Conservation (phyloP, 2,329 filamentous ascomycete species). For the Chaetomium olivaceum region DNA sequence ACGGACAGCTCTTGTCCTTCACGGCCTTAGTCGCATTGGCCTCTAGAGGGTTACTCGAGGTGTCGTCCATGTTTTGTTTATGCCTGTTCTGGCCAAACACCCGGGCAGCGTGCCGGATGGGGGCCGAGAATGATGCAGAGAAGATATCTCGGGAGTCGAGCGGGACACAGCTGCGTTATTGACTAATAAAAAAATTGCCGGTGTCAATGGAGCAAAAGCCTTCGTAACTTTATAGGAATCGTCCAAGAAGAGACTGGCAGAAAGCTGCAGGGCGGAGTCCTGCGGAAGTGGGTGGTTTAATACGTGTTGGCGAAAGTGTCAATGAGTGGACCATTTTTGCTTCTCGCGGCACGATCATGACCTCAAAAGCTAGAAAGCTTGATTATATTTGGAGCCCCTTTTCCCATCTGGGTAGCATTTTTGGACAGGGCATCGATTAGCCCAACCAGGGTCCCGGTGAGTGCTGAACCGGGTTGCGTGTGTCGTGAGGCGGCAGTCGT, state of each 20-base stretch:
- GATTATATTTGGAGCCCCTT: constrained; percentile 23
- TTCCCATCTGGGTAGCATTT: constrained; percentile 24
- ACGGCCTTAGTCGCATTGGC: constrained; percentile 50
- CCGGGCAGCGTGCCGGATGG: neutral
- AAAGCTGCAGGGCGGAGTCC: neutral
- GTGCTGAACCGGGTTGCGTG: constrained; percentile 4
- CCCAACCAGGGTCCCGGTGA: constrained; percentile 20
- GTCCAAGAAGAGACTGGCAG: neutral
- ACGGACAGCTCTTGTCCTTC: constrained; percentile 88
- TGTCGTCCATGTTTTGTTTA: constrained; percentile 34
- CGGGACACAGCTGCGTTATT: neutral
- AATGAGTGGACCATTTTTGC: constrained; percentile 23
- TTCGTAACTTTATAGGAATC: neutral
- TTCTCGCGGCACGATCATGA: constrained; percentile 22
- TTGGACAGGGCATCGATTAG: constrained; percentile 22
- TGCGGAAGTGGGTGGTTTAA: constrained; percentile 5
- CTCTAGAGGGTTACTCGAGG: constrained; percentile 41
- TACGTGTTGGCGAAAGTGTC: constrained; percentile 10
- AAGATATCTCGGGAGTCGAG: neutral
- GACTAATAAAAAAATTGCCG: constrained; percentile 20
- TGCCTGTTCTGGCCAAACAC: neutral
- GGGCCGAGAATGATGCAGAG: neutral
- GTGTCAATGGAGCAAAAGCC: constrained; percentile 11
- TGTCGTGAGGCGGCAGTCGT: constrained; percentile 1
- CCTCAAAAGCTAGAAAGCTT: neutral